Evolutionary conservation across 176 grass and related monocot species (phyloP).

Genomic region (Phyllostachys edulis): DNA sequence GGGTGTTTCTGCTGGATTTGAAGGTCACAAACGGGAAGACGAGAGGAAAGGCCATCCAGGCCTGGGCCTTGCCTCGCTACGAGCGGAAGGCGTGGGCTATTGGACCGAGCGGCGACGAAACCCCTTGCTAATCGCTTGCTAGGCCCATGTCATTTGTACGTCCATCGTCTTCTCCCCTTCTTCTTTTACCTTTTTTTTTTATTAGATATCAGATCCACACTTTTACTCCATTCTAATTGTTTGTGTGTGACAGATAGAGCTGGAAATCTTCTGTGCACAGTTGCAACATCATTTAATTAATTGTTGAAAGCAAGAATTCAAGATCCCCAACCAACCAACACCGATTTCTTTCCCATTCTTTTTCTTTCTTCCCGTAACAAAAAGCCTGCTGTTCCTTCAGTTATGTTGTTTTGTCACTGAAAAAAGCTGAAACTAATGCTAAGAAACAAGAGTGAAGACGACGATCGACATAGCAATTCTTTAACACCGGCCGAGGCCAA

Average conservation of each 20-base stretch:
- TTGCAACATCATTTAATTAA: not conserved
- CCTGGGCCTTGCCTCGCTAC: too few species aligned
- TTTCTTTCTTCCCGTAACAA: too few species aligned
- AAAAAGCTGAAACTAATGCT: not conserved
- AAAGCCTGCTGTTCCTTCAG: not conserved
- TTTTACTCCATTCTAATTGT: not conserved
- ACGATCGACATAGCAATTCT: not conserved
- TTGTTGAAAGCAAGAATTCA: not conserved
- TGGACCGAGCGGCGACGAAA: too few species aligned
- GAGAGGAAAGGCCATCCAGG: too few species aligned
- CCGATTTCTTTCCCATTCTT: not conserved
- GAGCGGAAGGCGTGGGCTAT: too few species aligned
- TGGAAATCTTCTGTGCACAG: not conserved
- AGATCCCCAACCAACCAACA: constrained; percentile 18
- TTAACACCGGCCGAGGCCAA: constrained; percentile 20
- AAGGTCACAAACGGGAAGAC: too few species aligned
- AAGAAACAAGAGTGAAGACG: not conserved
- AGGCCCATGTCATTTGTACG: too few species aligned
- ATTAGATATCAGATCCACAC: not conserved
- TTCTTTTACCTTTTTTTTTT: too few species aligned
- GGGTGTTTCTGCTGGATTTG: too few species aligned
- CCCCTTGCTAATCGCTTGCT: too few species aligned
- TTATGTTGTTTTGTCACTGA: not conserved
- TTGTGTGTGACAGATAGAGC: not conserved
- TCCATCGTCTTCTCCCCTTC: too few species aligned